Base-by-base conservation (phyloP, 2,329 filamentous ascomycete species). In the Myriosclerotinia duriaeana region DNA sequence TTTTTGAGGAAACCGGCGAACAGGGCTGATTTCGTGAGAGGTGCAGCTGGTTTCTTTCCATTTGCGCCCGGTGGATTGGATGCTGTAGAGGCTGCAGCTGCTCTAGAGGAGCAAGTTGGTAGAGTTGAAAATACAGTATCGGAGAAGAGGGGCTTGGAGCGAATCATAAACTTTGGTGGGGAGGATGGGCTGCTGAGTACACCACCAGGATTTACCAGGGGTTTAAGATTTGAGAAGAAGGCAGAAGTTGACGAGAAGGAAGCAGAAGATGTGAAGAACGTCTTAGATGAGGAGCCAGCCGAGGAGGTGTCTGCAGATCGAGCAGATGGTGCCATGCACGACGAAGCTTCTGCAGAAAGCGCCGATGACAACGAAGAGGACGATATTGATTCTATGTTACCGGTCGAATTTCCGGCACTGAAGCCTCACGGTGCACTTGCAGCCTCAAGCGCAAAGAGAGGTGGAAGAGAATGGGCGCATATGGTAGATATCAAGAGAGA, bases 401-500 rank as follows among this genome's bases (percentile, higher is more conserved):
- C 95, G 0, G 86, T 97, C 36, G 95, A 99, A 75, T 99, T 97
- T 73, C 93, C 95, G 1, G 91, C 96, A 15, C 78, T 99, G 8
- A 91, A 96, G 71, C 92, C 95, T 12, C 91, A 89, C 75, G 88
- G 89, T n/a, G 84, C 87, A 30, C 85, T 97, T 40, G 85, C 90
- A 26, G 82, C 89, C 62, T 88, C 90, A 11, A 86, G 87, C 68
- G 83, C 88, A 68, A 91, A 89, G 74, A 91, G 90, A 74, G 87
- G 87, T 50, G 90, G 91, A 8, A 89, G 86, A 73, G 92, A 98
- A 79, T 99, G 95, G 94, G 95, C 95, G 62, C 95, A 99, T 79
- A 96, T 99, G 88, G 94, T 99, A 2, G 94, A 99, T 77, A 89
- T 98, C 72, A 93, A 94, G 74, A 87, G 92, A 68, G 91, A 94